Evolutionary conservation across 108 stramenopile species (phyloP).

Genomic region (Mediolabrus comicus): DNA sequence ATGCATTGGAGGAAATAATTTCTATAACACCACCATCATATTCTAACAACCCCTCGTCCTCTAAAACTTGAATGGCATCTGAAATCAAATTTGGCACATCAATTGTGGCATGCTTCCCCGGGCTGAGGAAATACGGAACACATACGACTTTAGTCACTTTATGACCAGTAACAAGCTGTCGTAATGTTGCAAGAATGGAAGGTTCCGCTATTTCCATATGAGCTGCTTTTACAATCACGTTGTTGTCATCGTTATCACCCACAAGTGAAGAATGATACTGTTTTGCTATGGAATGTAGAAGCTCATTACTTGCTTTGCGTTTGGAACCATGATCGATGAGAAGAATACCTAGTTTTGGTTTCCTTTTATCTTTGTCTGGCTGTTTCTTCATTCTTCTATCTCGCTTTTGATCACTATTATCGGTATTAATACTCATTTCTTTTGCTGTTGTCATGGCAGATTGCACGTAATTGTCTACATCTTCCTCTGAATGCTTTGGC

Average conservation of each 20-base stretch:
- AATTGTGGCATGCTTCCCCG: conserved; percentile 83
- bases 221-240: conserved; percentile 74
- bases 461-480: not conserved
- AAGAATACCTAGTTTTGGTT: conserved; percentile 67
- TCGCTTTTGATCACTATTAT: not conserved
- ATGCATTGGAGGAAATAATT: conserved; percentile 25
- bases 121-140: conserved; percentile 89
- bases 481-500: not conserved
- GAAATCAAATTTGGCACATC: conserved; percentile 84
- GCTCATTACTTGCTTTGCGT: conserved; percentile 70
- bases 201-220: conserved; percentile 94
- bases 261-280: conserved; percentile 54
- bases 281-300: conserved; percentile 67
- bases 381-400: not conserved
- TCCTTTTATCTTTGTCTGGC: not conserved
- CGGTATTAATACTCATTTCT: not conserved
- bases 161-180: conserved; percentile 52
- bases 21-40: conserved; percentile 6
- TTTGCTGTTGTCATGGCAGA: not conserved
- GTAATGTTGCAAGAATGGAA: conserved; percentile 74
- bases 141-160: conserved; percentile 72
- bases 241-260: conserved; percentile 5
- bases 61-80: conserved; percentile 65
- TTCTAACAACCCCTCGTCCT: conserved; percentile 48
- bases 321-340: conserved; percentile 93